Conservation (phyloP, 2,329 filamentous ascomycete genomes). For the Calcarisporium arbuscula region DNA sequence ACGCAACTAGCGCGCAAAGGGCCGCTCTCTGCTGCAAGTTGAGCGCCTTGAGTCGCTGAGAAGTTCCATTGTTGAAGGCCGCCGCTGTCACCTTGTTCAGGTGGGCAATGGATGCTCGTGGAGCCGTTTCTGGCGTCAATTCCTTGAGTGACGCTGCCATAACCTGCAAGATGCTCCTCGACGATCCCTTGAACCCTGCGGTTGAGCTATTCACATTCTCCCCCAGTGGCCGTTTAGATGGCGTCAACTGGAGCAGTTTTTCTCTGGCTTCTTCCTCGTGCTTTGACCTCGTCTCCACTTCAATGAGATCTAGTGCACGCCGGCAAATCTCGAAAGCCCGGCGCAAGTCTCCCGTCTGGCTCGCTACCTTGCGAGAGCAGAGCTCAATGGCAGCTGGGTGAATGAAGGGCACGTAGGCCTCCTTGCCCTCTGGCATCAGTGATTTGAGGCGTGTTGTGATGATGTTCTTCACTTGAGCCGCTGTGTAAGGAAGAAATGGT, state of each 20-base stretch:
- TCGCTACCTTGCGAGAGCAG: constrained; percentile 89
- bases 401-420: constrained; percentile 73
- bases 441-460: constrained; percentile 77
- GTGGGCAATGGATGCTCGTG: constrained; percentile 82
- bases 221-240: constrained; percentile 69
- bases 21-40: constrained; percentile 97
- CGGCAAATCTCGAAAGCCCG: constrained; percentile 95
- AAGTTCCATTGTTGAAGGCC: constrained; percentile 83
- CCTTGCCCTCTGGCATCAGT: constrained; percentile 53
- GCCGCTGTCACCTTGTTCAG: constrained; percentile 86
- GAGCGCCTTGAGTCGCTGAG: constrained; percentile 75
- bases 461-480: constrained; percentile 78
- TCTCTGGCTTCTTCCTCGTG: constrained; percentile 58
- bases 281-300: constrained; percentile 72
- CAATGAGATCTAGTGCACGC: constrained; percentile 81
- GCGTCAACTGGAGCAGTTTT: constrained; percentile 51
- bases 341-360: constrained; percentile 87
- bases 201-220: constrained; percentile 69
- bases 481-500: constrained; percentile 88
- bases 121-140: constrained; percentile 72
- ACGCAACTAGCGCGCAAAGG: constrained; percentile 77
- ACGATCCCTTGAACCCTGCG: constrained; percentile 21
- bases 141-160: constrained; percentile 49
- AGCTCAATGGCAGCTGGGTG: constrained; percentile 92
- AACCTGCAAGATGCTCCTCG: constrained; percentile 39